These are phyloP conservation scores for Ascochyta viciae-villosae DNA, from an alignment of 2,329 filamentous ascomycete genomes.

Conservation along the genomic window DNA sequence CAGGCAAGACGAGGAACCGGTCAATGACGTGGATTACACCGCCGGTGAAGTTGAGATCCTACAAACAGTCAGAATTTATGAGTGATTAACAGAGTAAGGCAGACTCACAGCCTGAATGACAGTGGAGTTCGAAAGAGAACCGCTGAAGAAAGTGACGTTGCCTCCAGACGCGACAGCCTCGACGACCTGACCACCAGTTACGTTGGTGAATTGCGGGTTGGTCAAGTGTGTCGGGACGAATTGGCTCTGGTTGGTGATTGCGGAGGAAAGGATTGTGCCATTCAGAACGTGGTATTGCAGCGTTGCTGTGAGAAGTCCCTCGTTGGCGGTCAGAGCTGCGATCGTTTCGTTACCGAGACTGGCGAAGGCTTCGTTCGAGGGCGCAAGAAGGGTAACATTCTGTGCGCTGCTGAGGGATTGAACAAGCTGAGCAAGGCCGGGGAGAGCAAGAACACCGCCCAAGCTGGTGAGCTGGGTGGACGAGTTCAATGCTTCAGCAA, in stretches of 20 bases:
- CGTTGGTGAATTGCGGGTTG: slow-evolving; percentile 61
- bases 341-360: slow-evolving; percentile 49
- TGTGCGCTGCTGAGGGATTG: slow-evolving; percentile 46
- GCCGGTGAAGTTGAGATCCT: slow-evolving; percentile 54
- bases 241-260: slow-evolving; percentile 49
- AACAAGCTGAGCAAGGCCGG: slow-evolving; percentile 45
- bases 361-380: slow-evolving; percentile 60
- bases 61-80: not conserved
- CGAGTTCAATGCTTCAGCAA: slow-evolving; percentile 27
- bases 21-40: slow-evolving; percentile 59
- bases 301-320: slow-evolving; percentile 53
- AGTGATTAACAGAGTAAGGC: not conserved
- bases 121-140: slow-evolving; percentile 57
- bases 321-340: slow-evolving; percentile 34
- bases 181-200: slow-evolving; percentile 67
- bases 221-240: slow-evolving; percentile 60
- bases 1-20: slow-evolving; percentile 52
- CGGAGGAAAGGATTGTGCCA: slow-evolving; percentile 54
- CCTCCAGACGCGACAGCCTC: slow-evolving; percentile 52
- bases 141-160: slow-evolving; percentile 60
- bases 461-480: slow-evolving; percentile 41
- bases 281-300: slow-evolving; percentile 67
- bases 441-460: slow-evolving; percentile 45
- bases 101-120: slow-evolving; percentile 58
- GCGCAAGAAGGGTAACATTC: slow-evolving; percentile 67